Evolutionary conservation across 805 yeast genomes (phyloP).

Genomic region (Candida odintsovae): DNA sequence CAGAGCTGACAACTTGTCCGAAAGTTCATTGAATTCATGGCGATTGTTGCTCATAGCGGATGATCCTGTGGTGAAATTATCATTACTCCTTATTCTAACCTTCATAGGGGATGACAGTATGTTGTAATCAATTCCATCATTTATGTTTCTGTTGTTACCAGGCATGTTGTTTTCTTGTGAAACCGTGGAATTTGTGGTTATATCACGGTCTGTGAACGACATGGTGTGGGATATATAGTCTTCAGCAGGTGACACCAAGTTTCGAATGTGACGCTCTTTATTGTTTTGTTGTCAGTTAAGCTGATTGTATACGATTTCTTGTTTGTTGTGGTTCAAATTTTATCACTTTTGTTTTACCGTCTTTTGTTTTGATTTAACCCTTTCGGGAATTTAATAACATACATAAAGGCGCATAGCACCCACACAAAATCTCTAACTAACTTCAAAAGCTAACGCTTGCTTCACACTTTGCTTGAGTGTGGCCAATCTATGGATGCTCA

Average conservation of each 20-base stretch:
- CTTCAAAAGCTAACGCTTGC: too few species aligned
- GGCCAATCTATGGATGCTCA: too few species aligned
- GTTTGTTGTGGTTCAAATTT: not conserved
- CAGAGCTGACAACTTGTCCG: slow-evolving; percentile 12
- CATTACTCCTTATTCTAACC: slow-evolving; percentile 6
- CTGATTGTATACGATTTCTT: not conserved
- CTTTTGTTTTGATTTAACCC: slow-evolving; percentile 12
- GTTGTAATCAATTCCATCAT: slow-evolving; percentile 15
- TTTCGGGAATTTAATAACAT: slow-evolving; percentile 8
- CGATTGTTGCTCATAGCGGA: slow-evolving; percentile 4
- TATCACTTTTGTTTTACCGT: not conserved
- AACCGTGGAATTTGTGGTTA: not conserved
- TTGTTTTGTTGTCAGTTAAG: too few species aligned
- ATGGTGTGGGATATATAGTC: not conserved
- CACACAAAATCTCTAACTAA: too few species aligned
- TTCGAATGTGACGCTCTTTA: too few species aligned
- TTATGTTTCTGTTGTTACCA: not conserved
- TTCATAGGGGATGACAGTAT: slow-evolving; percentile 23
- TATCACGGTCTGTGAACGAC: not conserved
- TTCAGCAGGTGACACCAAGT: too few species aligned
- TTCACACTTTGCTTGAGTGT: too few species aligned
- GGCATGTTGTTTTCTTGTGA: not conserved
- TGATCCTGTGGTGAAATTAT: not conserved
- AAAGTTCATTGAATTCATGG: slow-evolving; percentile 12
- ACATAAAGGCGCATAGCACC: not conserved